Base-by-base conservation (phyloP, 2,329 filamentous ascomycete genomes). In the Rutstroemia sp. region DNA sequence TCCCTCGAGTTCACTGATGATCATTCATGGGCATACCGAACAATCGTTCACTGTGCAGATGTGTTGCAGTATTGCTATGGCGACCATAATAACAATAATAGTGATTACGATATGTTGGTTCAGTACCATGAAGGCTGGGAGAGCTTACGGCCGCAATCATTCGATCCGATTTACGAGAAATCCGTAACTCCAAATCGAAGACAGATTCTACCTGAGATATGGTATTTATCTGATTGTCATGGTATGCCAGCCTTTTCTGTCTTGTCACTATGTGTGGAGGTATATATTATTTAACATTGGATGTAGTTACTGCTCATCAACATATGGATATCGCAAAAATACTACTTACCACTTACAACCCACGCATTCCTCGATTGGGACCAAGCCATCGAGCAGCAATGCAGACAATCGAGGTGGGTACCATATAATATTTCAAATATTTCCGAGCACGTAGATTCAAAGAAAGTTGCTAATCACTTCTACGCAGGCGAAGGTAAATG, bases 311-410 rank as follows among this genome's bases (percentile, higher is more conserved):
- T 2, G 74, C 70, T 0, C 64, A 73, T 46, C 72, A 74, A 54
- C 71, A 75, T 57, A 73, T 72, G 48, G 69, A 73, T 51, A 66
- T 75, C 10, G 64, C 72, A 0, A 64, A 68, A 10, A 74, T 76
- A 27, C 61, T 76, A 6, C 67, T 65, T 1, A 66, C 65, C 1
- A 71, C 73, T 5, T 72, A 75, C 46, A 69, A 75, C 42, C 73
- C 74, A 0, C 59, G 62, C 12, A 57, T 64, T 16, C 62, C 63
- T 2, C 45, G 62, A 8, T 19, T 65, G 2, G 63, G 63, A 6
- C 62, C 62, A 1, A 38, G 53, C 12, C 59, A 63, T 21, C 45
- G 54, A 38, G 45, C 30, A 47, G 60, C 59, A 12, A 46, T n/a
- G 4, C 39, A 39, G 38, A 34, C 46, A 25, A 60, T 63, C 16